Percentiles rank a stretch among this genome's conserved stretches.
phyloP scores from a whole-genome alignment of 2,329 filamentous ascomycete species.

The Incumbomyces delicatus region DNA sequence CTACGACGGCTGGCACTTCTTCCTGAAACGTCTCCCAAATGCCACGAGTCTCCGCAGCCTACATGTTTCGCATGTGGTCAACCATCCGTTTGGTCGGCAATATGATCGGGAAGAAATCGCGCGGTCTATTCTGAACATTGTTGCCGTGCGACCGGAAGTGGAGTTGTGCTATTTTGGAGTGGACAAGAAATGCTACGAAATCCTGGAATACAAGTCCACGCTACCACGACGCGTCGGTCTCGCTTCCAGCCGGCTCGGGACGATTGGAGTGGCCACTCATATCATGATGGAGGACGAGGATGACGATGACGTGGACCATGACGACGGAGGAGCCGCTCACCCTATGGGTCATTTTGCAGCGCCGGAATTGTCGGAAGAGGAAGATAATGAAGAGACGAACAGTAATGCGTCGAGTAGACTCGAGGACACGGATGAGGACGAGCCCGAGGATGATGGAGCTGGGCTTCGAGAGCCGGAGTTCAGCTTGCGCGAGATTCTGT shows the following conservation, averaged over 20 bases:
- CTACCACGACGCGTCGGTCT: not conserved
- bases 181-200: slow-evolving; percentile 69
- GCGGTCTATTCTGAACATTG: slow-evolving; percentile 66
- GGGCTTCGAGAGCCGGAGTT: slow-evolving; percentile 33
- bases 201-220: slow-evolving; percentile 48
- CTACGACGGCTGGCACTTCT: slow-evolving; percentile 72
- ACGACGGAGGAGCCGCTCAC: slow-evolving; percentile 27
- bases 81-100: slow-evolving; percentile 46
- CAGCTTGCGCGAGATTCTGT: slow-evolving; percentile 65
- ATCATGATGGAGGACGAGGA: slow-evolving; percentile 26
- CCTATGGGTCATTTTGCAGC: slow-evolving; percentile 22
- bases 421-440: slow-evolving; percentile 42
- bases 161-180: slow-evolving; percentile 70
- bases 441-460: slow-evolving; percentile 20
- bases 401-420: slow-evolving; percentile 41
- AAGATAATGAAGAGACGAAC: slow-evolving; percentile 29
- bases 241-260: slow-evolving; percentile 4
- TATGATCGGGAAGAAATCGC: slow-evolving; percentile 61
- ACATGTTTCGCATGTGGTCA: slow-evolving; percentile 58
- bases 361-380: slow-evolving; percentile 24
- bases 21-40: slow-evolving; percentile 63
- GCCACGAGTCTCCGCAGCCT: slow-evolving; percentile 61
- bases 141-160: slow-evolving; percentile 64
- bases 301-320: slow-evolving; percentile 27
- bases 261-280: slow-evolving; percentile 4